Evolutionary conservation across 345 rosid species (phyloP).

Genomic region (Iberis pinnata): DNA sequence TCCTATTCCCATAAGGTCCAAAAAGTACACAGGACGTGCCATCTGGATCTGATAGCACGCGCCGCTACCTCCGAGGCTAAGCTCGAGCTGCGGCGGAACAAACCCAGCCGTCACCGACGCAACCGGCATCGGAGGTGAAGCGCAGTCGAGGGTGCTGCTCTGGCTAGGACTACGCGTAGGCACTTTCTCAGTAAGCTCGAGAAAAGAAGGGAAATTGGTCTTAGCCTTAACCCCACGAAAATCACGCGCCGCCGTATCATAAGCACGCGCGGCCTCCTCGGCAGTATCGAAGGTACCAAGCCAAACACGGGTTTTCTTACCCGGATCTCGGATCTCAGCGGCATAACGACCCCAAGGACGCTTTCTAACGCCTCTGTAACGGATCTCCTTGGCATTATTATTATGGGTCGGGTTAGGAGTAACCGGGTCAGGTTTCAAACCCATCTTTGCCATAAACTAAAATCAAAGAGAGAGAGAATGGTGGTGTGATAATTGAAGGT

Average conservation of each 20-base stretch:
- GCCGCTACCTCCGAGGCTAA: conserved; percentile 27
- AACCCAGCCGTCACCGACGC: background rate
- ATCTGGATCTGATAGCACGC: conserved; percentile 29
- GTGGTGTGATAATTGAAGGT: conserved; percentile 27
- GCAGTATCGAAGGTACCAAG: conserved; percentile 90
- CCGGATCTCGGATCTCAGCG: conserved; percentile 95
- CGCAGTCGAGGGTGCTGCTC: conserved; percentile 69
- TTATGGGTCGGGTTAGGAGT: conserved; percentile 13
- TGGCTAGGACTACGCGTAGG: conserved; percentile 60
- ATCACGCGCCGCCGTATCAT: conserved; percentile 76
- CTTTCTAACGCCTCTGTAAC: conserved; percentile 81
- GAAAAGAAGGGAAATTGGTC: conserved; percentile 69
- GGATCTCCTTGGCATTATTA: conserved; percentile 45
- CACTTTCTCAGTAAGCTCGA: conserved; percentile 31
- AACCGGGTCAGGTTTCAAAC: conserved; percentile 25
- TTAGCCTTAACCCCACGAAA: conserved; percentile 83
- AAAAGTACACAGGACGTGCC: conserved; percentile 39
- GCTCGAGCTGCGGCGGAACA: conserved; percentile 46
- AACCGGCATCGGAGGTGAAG: conserved; percentile 47
- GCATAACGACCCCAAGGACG: conserved; percentile 97
- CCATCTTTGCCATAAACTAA: conserved; percentile 21
- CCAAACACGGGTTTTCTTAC: conserved; percentile 91
- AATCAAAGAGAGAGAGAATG: background rate
- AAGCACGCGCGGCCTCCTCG: conserved; percentile 90
- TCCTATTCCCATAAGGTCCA: conserved; percentile 45